Evolutionary conservation across 2,329 filamentous ascomycete species (phyloP), one percentile per base, ranked within the genome.

Genomic region (Cryphonectria carpinicola): DNA sequence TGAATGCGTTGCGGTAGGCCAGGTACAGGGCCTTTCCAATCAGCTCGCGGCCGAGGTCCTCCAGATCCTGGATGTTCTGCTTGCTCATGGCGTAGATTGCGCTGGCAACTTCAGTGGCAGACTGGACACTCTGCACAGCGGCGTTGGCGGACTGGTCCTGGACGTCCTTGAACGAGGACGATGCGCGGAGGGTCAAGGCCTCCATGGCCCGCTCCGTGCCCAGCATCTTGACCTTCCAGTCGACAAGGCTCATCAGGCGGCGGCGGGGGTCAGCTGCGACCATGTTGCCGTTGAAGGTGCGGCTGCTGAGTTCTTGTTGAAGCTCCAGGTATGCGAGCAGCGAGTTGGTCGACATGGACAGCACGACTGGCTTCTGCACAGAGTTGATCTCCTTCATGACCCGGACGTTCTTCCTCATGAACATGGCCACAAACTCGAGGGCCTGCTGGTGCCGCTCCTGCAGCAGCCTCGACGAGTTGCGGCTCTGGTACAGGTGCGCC

Each of bases 341-440:
- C 1, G 65, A 49, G n/a, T 65, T 61, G 28, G 54, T 65, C 14
- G 67, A 66, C 72, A 80, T 74, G 10, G 73, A 56, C 43, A 74
- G 75, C 35, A 81, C 76, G 35, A 80, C 43, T 1, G 80, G 67
- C 67, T 73, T 74, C 66, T 75, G 72, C 0, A 76, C 69, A 1
- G 75, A 63, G 2, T 73, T 67, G 46, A 78, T 71, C 3, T 76
- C 61, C 3, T 74, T 62, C 8, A 72, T 66, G 37, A 80, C 76
- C 8, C 81, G 74, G 1, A 74, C 72, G 70, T 83, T 90, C 19
- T 79, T 76, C 5, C 89, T 82, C 67, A 86, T 85, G 76, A 89
- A 90, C 66, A 86, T 83, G 77, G 88, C 88, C 72, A 91, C 80
- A 39, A 91, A 80, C 17, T 82, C 81, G 74, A 90, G 85, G 56